Base-by-base conservation (phyloP, 1,284 basidiomycete genomes). In the Lignosus rhinocerotis region DNA sequence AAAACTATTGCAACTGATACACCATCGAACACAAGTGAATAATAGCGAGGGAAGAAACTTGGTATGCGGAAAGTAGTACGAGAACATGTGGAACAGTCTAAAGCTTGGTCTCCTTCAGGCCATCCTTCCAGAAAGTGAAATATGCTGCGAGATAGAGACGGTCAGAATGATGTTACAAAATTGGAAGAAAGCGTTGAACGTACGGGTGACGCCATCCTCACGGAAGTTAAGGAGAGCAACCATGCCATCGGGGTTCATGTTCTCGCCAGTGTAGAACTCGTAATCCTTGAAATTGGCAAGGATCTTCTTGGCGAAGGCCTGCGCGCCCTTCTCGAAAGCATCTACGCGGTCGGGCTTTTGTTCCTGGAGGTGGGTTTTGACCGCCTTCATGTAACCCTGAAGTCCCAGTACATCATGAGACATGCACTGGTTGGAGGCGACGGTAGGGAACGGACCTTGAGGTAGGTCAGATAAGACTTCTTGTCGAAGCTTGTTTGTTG, bases 71-170 rank as follows among this genome's bases (percentile, higher is more conserved):
- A 25, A 25, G 25, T 25, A 46, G 51, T 32, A 53, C 17, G 51
- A 45, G 33, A 54, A 45, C 36, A 51, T 25, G 39, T 31, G 31
- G 16, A 39, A 41, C 41, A 33, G 43, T 60, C 56, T 69, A 92
- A 63, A 87, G 80, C 74, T 93, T 93, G 61, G 82, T 69, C 71
- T 86, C 79, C 76, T 93, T 92, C 66, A 94, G 74, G 51, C 94
- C 94, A 75, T 96, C 86, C 78, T 91, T 94, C 94, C 93, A 96
- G 81, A 96, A 91, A 41, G 87, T 94, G 76, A 96, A 87, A 78
- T 92, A 98, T 72, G 96, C 92, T 93, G 65, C 39, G 19, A 46
- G 38, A 12, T 39, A 0, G 16, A 19, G 32, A 72, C 54, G 67
- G 38, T 45, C 2, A 36, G n/a, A 46, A 1, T n/a, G 3, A 4